A percentile compares a stretch with the other conserved stretches of the same genome.
These are phyloP conservation scores for Phytophthora quininea DNA, from an alignment of 352 stramenopile species.

Conservation along the genomic window DNA sequence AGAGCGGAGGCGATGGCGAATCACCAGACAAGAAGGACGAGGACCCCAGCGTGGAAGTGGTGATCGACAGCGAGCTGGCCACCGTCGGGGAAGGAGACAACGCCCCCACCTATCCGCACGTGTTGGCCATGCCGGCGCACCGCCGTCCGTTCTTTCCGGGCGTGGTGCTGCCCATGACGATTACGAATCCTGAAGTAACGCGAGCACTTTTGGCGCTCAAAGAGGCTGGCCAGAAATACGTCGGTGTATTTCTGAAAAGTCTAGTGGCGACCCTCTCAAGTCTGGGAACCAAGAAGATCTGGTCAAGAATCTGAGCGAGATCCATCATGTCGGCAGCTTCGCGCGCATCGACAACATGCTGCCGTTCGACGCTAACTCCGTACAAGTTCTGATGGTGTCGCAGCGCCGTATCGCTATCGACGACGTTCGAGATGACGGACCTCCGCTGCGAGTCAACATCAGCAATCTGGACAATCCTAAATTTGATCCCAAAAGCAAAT, in stretches of 20 bases:
- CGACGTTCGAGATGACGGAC: constrained; percentile 65
- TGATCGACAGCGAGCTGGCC: constrained; percentile 66
- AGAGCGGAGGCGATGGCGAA: constrained; percentile 25
- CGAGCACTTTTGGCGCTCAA: constrained; percentile 90
- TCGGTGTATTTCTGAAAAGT: constrained; percentile 96
- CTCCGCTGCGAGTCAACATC: constrained; percentile 71
- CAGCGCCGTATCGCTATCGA: constrained; percentile 88
- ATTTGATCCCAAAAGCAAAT: constrained; percentile 81
- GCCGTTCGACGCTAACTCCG: constrained; percentile 72
- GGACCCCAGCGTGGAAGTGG: constrained; percentile 49
- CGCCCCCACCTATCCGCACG: constrained; percentile 69
- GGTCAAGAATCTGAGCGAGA: constrained; percentile 92
- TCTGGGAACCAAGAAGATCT: constrained; percentile 76
- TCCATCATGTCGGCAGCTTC: constrained; percentile 96
- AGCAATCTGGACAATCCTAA: constrained; percentile 73
- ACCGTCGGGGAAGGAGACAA: constrained; percentile 72
- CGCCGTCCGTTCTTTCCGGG: constrained; percentile 84
- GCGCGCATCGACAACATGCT: constrained; percentile 95
- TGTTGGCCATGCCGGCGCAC: constrained; percentile 79
- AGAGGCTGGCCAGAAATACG: constrained; percentile 88
- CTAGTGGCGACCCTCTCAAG: constrained; percentile 39
- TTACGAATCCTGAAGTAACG: constrained; percentile 86
- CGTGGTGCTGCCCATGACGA: constrained; percentile 85
- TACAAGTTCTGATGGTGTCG: constrained; percentile 89
- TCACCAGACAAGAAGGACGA: constrained; percentile 35